A percentile compares a stretch with the other conserved stretches of the same genome.
Conservation (phyloP, 768 basidiomycete genomes). For the Pleurotus pulmonarius region DNA sequence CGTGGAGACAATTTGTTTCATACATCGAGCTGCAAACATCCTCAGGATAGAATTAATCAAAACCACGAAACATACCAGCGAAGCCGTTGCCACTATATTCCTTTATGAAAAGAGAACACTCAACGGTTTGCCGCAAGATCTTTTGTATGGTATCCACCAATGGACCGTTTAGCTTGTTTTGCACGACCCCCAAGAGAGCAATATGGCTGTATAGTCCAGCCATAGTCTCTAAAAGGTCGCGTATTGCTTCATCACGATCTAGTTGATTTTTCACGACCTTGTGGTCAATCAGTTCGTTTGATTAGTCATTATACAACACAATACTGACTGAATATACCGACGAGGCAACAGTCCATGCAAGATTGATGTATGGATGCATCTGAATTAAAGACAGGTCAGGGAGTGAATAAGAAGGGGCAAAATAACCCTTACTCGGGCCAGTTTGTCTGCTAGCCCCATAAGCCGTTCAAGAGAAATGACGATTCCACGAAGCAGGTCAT, state of each 20-base stretch:
- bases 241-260: no score
- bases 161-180: no score
- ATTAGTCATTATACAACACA: no score
- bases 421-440: slow-evolving; percentile 3
- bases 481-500: neutral
- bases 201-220: no score
- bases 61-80: slow-evolving; percentile 15
- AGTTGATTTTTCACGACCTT: no score
- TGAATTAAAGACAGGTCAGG: no score
- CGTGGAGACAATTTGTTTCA: neutral
- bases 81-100: slow-evolving; percentile 31
- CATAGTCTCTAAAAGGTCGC: no score
- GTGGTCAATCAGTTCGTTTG: no score
- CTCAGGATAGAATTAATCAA: neutral
- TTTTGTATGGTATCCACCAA: slow-evolving; percentile 8
- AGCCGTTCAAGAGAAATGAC: neutral
- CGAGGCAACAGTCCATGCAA: no score
- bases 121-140: slow-evolving; percentile 27
- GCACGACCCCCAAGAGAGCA: no score
- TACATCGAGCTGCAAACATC: neutral
- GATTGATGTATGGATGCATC: no score
- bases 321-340: no score
- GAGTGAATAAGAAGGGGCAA: slow-evolving; percentile 10
- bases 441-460: neutral
- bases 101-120: slow-evolving; percentile 32